phyloP scores from a whole-genome alignment of 2,329 filamentous ascomycete genomes.

The Microdochium paspali region DNA sequence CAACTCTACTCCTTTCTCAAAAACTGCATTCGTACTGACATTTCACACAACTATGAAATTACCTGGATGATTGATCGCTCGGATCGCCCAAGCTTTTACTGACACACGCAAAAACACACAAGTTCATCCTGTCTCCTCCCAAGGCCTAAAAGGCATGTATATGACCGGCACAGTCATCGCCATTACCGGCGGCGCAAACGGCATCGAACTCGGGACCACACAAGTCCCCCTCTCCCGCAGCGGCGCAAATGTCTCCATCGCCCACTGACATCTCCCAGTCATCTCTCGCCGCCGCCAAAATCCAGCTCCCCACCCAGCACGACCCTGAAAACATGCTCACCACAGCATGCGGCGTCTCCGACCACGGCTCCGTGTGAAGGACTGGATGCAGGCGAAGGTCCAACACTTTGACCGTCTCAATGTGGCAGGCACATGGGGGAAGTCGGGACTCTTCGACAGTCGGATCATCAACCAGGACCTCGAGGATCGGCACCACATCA shows the following conservation, averaged over 20 bases:
- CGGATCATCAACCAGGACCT: conserved; percentile 13
- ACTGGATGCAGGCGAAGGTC: conserved; percentile 22
- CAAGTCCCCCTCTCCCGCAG: conserved; percentile 27
- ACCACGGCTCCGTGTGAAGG: conserved; percentile 18
- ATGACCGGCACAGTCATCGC: conserved; percentile 29
- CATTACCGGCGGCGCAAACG: conserved; percentile 36
- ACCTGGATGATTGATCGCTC: background rate
- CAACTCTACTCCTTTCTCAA: too few species aligned
- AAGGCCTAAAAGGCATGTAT: too few species aligned
- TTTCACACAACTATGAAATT: too few species aligned
- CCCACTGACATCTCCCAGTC: conserved; percentile 32
- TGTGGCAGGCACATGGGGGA: conserved; percentile 23
- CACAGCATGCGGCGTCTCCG: conserved; percentile 18
- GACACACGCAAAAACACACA: background rate
- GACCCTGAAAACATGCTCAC: conserved; percentile 2
- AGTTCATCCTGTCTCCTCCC: background rate
- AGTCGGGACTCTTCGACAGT: conserved; percentile 11
- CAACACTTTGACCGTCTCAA: conserved; percentile 22
- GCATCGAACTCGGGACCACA: conserved; percentile 40
- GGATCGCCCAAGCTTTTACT: background rate
- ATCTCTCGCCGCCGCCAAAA: conserved; percentile 17
- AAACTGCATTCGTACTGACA: too few species aligned
- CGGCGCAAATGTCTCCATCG: conserved; percentile 37
- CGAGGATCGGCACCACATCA: conserved; percentile 15
- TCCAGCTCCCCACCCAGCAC: conserved; percentile 3